These are phyloP conservation scores for Metarhizium rileyi DNA, from an alignment of 2,329 filamentous ascomycete genomes.

Conservation along the genomic window DNA sequence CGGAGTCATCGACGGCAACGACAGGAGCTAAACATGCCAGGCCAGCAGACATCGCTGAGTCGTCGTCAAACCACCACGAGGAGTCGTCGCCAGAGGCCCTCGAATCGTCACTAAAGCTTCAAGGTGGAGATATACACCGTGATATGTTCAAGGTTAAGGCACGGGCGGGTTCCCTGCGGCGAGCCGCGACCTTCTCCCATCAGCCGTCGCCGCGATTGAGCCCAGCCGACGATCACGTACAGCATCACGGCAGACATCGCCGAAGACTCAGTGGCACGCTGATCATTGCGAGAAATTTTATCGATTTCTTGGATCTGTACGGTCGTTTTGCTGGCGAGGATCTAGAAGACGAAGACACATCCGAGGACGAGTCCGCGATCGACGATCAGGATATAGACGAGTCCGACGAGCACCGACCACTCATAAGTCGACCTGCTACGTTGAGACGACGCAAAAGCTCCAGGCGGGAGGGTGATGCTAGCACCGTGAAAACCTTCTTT, in stretches of 20 bases:
- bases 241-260: constrained; percentile 29
- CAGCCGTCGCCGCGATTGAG: constrained; percentile 25
- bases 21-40: too few relatives aligned
- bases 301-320: constrained; percentile 67
- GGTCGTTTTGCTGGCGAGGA: constrained; percentile 71
- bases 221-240: constrained; percentile 22
- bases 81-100: constrained; percentile 27
- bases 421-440: constrained; percentile 24
- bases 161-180: constrained; percentile 37
- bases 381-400: constrained; percentile 33
- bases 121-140: constrained; percentile 70
- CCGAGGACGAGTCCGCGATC: constrained; percentile 48
- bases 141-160: constrained; percentile 67
- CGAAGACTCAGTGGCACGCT: constrained; percentile 22
- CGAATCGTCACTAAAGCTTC: constrained; percentile 57
- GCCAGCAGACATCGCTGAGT: constrained; percentile 10
- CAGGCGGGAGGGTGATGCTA: constrained; percentile 49
- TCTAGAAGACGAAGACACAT: constrained; percentile 35
- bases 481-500: constrained; percentile 65
- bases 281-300: constrained; percentile 58
- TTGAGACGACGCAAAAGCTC: constrained; percentile 46
- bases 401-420: constrained; percentile 45
- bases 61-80: constrained; percentile 11
- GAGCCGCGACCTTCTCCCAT: constrained; percentile 59
- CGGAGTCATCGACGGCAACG: background rate